Conservation (phyloP, 225 moss, liverwort and hornwort species). For the Neckera pumila region DNA sequence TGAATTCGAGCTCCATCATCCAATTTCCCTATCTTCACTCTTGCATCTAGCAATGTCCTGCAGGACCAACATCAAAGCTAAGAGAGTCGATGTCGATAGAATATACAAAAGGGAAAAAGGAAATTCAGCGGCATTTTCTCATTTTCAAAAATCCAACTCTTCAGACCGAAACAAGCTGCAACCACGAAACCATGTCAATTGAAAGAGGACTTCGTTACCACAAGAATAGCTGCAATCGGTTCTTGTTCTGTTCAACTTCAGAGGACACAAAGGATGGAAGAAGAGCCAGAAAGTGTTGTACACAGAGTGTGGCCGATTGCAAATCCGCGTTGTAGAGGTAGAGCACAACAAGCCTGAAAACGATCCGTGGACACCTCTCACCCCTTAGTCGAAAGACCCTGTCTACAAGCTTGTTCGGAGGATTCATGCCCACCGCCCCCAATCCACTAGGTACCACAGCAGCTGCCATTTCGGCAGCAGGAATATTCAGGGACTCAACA, state of each 20-base stretch:
- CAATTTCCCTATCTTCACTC: constrained; percentile 47
- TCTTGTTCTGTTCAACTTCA: constrained; percentile 61
- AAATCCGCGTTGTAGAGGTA: constrained; percentile 66
- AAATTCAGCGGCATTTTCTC: background rate
- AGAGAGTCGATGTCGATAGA: background rate
- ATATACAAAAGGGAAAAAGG: background rate
- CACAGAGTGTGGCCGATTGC: constrained; percentile 51
- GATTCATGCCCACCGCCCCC: constrained; percentile 64
- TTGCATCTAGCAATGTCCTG: constrained; percentile 74
- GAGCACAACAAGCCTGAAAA: constrained; percentile 61
- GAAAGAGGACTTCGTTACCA: constrained; percentile 25
- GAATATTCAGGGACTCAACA: constrained; percentile 67
- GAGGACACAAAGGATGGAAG: constrained; percentile 61
- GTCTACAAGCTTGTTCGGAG: constrained; percentile 54
- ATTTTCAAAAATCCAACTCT: background rate
- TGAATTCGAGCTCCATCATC: constrained; percentile 70
- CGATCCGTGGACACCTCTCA: constrained; percentile 59
- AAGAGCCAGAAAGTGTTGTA: constrained; percentile 60
- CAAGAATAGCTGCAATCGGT: constrained; percentile 73
- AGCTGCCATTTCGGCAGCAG: constrained; percentile 80
- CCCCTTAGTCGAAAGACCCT: constrained; percentile 51
- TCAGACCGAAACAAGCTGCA: background rate
- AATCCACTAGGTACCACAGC: constrained; percentile 78
- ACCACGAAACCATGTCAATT: background rate
- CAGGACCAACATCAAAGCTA: background rate